phyloP scores from a whole-genome alignment of 2,329 filamentous ascomycete genomes.

The Ophiostoma pallidulum region DNA sequence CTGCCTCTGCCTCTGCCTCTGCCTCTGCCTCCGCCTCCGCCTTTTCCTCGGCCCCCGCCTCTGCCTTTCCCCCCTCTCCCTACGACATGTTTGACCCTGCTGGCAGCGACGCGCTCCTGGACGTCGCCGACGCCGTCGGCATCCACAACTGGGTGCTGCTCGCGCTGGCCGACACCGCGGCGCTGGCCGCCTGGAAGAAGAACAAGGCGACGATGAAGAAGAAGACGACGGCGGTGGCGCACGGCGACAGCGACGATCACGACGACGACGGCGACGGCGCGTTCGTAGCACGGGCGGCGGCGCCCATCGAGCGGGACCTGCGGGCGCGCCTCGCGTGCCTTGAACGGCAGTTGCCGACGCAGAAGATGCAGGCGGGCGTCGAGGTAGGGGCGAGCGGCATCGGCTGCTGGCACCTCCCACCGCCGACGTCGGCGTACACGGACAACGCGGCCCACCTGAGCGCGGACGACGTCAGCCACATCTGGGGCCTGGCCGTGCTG shows the following conservation, averaged over 20 bases:
- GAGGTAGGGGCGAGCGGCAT: background rate
- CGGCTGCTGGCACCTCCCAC: background rate
- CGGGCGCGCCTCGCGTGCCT: conserved; percentile 24
- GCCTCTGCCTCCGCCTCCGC: no score
- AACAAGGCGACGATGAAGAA: no score
- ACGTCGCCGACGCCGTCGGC: conserved; percentile 43
- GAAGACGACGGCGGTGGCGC: no score
- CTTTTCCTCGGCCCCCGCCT: no score
- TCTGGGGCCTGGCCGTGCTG: conserved; percentile 40
- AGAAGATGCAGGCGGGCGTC: background rate
- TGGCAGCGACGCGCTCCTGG: conserved; percentile 16
- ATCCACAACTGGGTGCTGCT: conserved; percentile 48
- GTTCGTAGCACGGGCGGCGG: conserved; percentile 37
- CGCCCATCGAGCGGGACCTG: conserved; percentile 26
- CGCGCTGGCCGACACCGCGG: conserved; percentile 43
- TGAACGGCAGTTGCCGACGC: conserved; percentile 6
- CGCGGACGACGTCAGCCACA: conserved; percentile 19
- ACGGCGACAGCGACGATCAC: no score
- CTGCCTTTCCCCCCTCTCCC: no score
- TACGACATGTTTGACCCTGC: background rate
- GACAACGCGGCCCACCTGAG: background rate
- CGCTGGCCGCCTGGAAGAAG: conserved; percentile 47
- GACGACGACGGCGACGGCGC: no score
- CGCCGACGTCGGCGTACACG: background rate
- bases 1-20: no score